A percentile compares a stretch with the other conserved stretches of the same genome.
Conservation (phyloP, 2,329 filamentous ascomycete species). For the Neopestalotiopsis clavispora region DNA sequence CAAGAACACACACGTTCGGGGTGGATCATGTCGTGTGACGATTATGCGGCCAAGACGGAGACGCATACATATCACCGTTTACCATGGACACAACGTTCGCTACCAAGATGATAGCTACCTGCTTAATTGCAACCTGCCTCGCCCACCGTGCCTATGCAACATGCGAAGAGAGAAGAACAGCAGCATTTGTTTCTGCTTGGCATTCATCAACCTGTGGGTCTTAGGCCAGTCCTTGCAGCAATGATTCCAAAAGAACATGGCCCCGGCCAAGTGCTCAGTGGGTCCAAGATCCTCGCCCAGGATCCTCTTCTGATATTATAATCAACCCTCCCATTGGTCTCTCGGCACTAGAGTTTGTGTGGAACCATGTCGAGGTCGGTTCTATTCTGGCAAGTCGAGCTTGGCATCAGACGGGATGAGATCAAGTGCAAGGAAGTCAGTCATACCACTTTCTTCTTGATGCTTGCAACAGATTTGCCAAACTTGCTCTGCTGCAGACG, state of each 20-base stretch:
- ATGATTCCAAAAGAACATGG: conserved; percentile 11
- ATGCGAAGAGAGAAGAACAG: neutral
- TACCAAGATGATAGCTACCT: conserved; percentile 1
- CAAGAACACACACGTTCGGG: neutral
- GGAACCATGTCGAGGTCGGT: neutral
- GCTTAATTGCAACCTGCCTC: neutral
- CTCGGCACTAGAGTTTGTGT: conserved; percentile 8
- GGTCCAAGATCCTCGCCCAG: conserved; percentile 5
- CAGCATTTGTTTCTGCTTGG: neutral
- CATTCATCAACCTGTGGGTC: neutral
- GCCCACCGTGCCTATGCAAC: too few species aligned
- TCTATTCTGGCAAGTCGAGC: neutral
- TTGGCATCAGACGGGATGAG: neutral
- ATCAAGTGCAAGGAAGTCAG: conserved; percentile 7
- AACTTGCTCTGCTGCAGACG: neutral
- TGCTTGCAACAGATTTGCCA: conserved; percentile 1
- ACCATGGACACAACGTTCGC: neutral
- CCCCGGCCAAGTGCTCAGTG: neutral
- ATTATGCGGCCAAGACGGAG: neutral
- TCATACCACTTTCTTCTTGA: conserved; percentile 6
- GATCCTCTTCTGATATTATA: conserved; percentile 6
- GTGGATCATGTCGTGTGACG: neutral
- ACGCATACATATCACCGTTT: neutral
- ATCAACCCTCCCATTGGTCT: conserved; percentile 7
- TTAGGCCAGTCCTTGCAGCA: neutral